Percentiles rank a stretch among this genome's conserved stretches.
Evolutionary conservation across 106 monocot genomes (phyloP).

Genomic region (Xerophyta viscosa): DNA sequence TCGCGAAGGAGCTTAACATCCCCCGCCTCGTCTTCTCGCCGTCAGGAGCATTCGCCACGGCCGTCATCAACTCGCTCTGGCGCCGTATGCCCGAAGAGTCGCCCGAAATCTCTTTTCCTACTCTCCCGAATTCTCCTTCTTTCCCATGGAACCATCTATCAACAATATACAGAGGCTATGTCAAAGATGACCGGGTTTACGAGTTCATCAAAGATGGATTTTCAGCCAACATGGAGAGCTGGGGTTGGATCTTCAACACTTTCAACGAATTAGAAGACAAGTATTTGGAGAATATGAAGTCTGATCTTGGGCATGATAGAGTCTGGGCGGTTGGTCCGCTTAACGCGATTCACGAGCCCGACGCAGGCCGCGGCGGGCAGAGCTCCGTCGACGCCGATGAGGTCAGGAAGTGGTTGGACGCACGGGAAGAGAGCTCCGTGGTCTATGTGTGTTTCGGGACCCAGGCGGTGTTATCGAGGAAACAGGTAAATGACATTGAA

Average conservation of each 20-base stretch:
- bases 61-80: slow-evolving; percentile 21
- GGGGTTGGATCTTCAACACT: slow-evolving; percentile 44
- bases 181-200: slow-evolving; percentile 24
- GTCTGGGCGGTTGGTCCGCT: slow-evolving; percentile 66
- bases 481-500: no score
- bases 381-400: background rate
- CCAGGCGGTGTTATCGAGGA: slow-evolving; percentile 10
- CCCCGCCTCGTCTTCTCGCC: slow-evolving; percentile 37
- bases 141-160: slow-evolving; percentile 38
- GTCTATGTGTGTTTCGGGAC: slow-evolving; percentile 46
- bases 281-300: slow-evolving; percentile 25
- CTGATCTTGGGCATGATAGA: slow-evolving; percentile 21
- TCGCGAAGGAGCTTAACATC: slow-evolving; percentile 29
- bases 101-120: slow-evolving; percentile 13
- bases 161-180: slow-evolving; percentile 15
- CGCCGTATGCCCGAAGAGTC: slow-evolving; percentile 6
- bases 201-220: slow-evolving; percentile 24
- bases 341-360: background rate
- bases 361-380: background rate
- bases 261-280: slow-evolving; percentile 28
- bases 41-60: slow-evolving; percentile 14
- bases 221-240: slow-evolving; percentile 30
- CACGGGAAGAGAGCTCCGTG: slow-evolving; percentile 20
- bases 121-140: slow-evolving; percentile 21
- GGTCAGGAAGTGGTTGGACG: slow-evolving; percentile 23